Evolutionary conservation across 2,329 filamentous ascomycete species (phyloP).

Genomic region (Fusarium goolgardi): DNA sequence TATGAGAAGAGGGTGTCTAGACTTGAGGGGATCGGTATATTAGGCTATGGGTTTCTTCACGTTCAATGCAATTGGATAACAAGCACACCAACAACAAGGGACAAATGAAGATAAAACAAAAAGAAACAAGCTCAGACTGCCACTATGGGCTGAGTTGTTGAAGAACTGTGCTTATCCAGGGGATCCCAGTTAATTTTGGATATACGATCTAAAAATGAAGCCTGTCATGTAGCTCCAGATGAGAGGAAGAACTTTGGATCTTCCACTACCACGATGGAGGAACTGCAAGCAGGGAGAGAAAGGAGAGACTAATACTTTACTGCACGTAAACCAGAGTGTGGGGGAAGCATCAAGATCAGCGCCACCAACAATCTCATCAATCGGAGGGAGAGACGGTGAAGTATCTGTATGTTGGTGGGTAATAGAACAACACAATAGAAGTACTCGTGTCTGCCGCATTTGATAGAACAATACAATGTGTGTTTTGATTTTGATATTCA

Average conservation of each 20-base stretch:
- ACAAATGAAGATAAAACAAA: background rate
- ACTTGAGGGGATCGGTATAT: background rate
- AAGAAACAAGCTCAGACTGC: background rate
- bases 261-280: constrained; percentile 1
- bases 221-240: background rate
- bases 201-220: constrained; percentile 6
- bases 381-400: no score
- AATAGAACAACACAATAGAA: background rate
- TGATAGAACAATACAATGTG: background rate
- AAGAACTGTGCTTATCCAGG: background rate
- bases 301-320: background rate
- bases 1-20: background rate
- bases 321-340: background rate
- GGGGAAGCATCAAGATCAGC: background rate
- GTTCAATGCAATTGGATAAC: background rate
- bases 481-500: background rate
- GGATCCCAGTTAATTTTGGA: constrained; percentile 7
- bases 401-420: background rate
- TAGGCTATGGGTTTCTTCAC: background rate
- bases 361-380: background rate
- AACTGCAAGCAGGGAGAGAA: background rate
- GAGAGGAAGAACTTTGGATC: constrained; percentile 6
- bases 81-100: background rate
- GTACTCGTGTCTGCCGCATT: background rate
- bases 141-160: background rate